Percentiles rank a stretch among this genome's conserved stretches.
Evolutionary conservation across 495 filamentous ascomycete genomes (phyloP).

Genomic region (Hyaloscypha bicolor): DNA sequence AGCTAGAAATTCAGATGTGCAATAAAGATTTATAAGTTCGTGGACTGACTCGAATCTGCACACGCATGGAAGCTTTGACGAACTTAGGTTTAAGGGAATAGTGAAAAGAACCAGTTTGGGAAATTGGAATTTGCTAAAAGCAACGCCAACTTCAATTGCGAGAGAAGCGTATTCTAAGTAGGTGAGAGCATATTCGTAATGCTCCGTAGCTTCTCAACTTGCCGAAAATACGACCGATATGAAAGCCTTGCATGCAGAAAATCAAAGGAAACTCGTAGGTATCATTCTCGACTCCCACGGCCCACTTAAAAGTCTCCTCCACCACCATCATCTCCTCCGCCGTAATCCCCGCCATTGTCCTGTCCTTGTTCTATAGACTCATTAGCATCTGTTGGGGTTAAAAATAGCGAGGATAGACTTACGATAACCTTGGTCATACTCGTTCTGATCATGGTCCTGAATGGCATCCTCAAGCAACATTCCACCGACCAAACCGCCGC

Average conservation of each 20-base stretch:
- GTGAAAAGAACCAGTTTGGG: no score
- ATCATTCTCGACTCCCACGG: constrained; percentile 8
- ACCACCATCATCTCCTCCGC: constrained; percentile 38
- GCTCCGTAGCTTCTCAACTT: neutral
- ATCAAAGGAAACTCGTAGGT: constrained; percentile 22
- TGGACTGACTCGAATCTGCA: no score
- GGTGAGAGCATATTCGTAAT: neutral
- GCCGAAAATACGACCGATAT: neutral
- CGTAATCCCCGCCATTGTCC: constrained; percentile 51
- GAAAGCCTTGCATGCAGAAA: constrained; percentile 12
- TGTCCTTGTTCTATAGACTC: constrained; percentile 30
- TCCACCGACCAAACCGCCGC: constrained; percentile 76
- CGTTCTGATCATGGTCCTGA: constrained; percentile 57
- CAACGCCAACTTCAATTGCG: neutral
- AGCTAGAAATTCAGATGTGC: no score
- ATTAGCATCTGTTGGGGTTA: constrained; percentile 15
- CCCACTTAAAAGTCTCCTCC: constrained; percentile 56
- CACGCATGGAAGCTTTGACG: no score
- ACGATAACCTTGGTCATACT: constrained; percentile 49
- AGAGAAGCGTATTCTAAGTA: neutral
- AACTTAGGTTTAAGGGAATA: no score
- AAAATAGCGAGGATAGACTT: neutral
- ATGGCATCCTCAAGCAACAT: constrained; percentile 67
- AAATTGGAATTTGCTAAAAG: neutral
- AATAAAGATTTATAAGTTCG: no score